Evolutionary conservation across 1,284 basidiomycete genomes (phyloP), one percentile per base, ranked within the genome.

Genomic region (Ceratobasidium sp.): DNA sequence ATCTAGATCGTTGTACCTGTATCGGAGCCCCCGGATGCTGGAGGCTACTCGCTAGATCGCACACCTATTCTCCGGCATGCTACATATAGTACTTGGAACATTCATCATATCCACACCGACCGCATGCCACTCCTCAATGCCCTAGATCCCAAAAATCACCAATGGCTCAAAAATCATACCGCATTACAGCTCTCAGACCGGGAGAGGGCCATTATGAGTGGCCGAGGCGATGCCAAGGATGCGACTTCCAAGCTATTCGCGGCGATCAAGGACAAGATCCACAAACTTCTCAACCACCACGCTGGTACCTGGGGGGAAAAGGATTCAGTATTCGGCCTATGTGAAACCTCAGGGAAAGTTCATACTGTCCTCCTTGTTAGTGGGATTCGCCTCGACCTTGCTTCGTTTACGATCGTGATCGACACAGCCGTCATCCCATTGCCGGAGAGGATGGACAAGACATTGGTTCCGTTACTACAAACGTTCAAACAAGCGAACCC

Each of bases 351-450:
- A 24, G 37, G 37, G n/a, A 13, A 46, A 7, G 31, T 59, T 11
- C 59, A 71, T 29, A 41, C 31, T 9, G 46, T 71, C 24, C 43
- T 71, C 3, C 29, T 71, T 1, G 54, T 71, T 37, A 41, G 68
- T n/a, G 54, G 54, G 5, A 14, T 71, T n/a, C 53, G 54, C 7
- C 68, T 71, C 27, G 68, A 71, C 41, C 68, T 59, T 29, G 68
- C 68, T 2, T 46, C 53, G 24, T 59, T 22, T 7, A 71, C 68
- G 2, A 31, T 71, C 13, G 16, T 59, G 7, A 14, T 71, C 8
- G 68, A 71, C 54, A 34, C 54, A 14, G 68, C 53, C 9, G 6
- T 71, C n/a, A 14, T 71, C 16, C 68, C 56, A 2, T 16, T 58
- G 16, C 24, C 48, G 5, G 8, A 68, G 37, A 19, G 61, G 58